Evolutionary conservation across 2,329 filamentous ascomycete species (phyloP).

Genomic region (Colletotrichum sp.): DNA sequence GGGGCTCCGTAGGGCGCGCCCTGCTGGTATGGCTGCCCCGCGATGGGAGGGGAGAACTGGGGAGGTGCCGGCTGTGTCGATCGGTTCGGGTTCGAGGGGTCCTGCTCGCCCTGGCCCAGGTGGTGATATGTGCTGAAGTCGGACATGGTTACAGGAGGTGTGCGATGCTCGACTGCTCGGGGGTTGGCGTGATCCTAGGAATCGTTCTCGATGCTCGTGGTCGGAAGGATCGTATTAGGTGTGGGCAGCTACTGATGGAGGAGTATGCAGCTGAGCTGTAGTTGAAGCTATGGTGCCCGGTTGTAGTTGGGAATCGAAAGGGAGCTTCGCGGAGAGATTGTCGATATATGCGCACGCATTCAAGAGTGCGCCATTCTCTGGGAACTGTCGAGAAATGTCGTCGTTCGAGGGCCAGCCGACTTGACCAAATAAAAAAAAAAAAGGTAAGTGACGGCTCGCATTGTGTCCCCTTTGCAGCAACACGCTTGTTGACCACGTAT

Average conservation of each 20-base stretch:
- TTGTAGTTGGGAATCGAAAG: background rate
- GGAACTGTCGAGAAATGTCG: background rate
- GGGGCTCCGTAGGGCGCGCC: conserved; percentile 41
- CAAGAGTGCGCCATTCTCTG: conserved; percentile 18
- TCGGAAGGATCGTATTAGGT: background rate
- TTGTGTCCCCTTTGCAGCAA: conserved; percentile 16
- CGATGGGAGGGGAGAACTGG: conserved; percentile 62
- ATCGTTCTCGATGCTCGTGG: background rate
- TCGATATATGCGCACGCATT: conserved; percentile 4
- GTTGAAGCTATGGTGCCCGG: conserved; percentile 8
- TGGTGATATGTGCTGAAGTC: conserved; percentile 62
- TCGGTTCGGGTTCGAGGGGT: conserved; percentile 60
- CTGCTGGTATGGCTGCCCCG: conserved; percentile 60
- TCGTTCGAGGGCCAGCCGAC: background rate
- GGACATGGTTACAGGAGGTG: conserved; percentile 46
- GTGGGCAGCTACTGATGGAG: background rate
- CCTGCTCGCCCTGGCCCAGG: conserved; percentile 60
- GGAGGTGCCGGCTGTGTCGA: conserved; percentile 54
- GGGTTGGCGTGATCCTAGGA: background rate
- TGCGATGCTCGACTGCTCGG: background rate
- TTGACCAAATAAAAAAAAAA: background rate
- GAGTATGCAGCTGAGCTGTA: background rate
- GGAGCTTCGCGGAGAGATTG: background rate
- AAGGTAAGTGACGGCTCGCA: conserved; percentile 2
- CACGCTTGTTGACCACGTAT: background rate